Evolutionary conservation across 1,139 yeast species (phyloP).

Genomic region (Saccharomyces hybrid): DNA sequence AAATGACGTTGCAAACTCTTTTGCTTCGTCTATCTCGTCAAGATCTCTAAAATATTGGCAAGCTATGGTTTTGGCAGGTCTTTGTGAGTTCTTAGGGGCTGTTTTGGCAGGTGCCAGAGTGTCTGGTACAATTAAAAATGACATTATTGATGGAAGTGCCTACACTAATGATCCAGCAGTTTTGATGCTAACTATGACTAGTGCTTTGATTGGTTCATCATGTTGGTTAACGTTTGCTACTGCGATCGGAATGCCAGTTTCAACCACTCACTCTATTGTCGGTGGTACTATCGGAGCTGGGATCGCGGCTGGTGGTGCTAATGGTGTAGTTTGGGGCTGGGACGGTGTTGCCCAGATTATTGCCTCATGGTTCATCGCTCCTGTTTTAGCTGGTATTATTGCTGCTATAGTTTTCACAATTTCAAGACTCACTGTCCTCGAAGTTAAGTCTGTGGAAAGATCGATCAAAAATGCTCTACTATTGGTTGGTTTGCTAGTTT

Average conservation of each 20-base stretch:
- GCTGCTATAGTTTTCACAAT: slow-evolving; percentile 52
- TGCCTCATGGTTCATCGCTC: slow-evolving; percentile 80
- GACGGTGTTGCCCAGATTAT: slow-evolving; percentile 61
- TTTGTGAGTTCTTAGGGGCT: slow-evolving; percentile 71
- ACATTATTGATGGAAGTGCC: slow-evolving; percentile 46
- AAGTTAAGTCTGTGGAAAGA: slow-evolving; percentile 41
- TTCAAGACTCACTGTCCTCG: slow-evolving; percentile 55
- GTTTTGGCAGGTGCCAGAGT: slow-evolving; percentile 64
- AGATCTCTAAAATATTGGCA: slow-evolving; percentile 65
- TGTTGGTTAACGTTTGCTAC: slow-evolving; percentile 69
- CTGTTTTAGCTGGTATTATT: slow-evolving; percentile 59
- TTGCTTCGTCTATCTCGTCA: slow-evolving; percentile 67
- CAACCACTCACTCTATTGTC: slow-evolving; percentile 73
- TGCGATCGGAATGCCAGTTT: slow-evolving; percentile 61
- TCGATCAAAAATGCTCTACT: slow-evolving; percentile 41
- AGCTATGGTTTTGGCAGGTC: slow-evolving; percentile 61
- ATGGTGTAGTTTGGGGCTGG: slow-evolving; percentile 69
- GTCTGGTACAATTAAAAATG: slow-evolving; percentile 58
- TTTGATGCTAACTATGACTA: slow-evolving; percentile 66
- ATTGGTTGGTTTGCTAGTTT: slow-evolving; percentile 56
- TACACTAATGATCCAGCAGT: slow-evolving; percentile 57
- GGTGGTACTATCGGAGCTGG: slow-evolving; percentile 74
- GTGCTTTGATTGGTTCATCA: slow-evolving; percentile 70
- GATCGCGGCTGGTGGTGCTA: slow-evolving; percentile 54
- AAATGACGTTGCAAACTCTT: slow-evolving; percentile 76